Conservation (phyloP, 768 basidiomycete genomes). For the Russula abietina region DNA sequence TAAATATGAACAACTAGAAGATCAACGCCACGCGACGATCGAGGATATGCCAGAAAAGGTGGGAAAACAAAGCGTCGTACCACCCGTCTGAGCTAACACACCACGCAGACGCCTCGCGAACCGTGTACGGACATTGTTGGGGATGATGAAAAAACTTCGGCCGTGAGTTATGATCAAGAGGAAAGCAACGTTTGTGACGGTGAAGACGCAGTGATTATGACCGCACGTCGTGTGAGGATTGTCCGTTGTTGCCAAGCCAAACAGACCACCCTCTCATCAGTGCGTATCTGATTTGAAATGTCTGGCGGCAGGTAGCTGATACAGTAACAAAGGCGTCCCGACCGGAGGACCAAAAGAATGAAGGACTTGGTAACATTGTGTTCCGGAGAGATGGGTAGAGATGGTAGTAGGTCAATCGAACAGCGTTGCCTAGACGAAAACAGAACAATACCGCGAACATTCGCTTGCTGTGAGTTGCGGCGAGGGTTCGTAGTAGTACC, state of each 20-base stretch:
- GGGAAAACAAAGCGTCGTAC: slow-evolving; percentile 2
- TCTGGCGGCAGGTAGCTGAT: neutral
- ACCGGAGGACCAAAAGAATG: neutral
- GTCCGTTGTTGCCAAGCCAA: slow-evolving; percentile 5
- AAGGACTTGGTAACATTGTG: neutral
- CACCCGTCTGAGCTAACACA: slow-evolving; percentile 6
- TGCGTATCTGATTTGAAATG: neutral
- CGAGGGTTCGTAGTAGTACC: neutral
- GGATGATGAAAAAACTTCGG: neutral
- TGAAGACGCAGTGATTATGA: slow-evolving; percentile 13
- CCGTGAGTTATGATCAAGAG: neutral
- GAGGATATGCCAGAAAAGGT: slow-evolving; percentile 11
- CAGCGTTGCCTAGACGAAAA: neutral
- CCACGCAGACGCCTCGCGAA: slow-evolving; percentile 2
- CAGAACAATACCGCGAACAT: neutral
- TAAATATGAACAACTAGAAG: slow-evolving; percentile 5
- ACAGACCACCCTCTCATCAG: slow-evolving; percentile 3
- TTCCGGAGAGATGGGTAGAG: neutral
- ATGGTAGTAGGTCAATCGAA: neutral
- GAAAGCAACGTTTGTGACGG: slow-evolving; percentile 1
- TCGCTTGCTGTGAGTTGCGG: neutral
- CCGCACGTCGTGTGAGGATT: slow-evolving; percentile 11
- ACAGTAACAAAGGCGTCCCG: neutral
- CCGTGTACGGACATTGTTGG: neutral
- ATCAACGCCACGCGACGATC: slow-evolving; percentile 21